These are phyloP conservation scores for Nakazawaea ishiwadae DNA, from an alignment of 805 yeast genomes.

Conservation along the genomic window DNA sequence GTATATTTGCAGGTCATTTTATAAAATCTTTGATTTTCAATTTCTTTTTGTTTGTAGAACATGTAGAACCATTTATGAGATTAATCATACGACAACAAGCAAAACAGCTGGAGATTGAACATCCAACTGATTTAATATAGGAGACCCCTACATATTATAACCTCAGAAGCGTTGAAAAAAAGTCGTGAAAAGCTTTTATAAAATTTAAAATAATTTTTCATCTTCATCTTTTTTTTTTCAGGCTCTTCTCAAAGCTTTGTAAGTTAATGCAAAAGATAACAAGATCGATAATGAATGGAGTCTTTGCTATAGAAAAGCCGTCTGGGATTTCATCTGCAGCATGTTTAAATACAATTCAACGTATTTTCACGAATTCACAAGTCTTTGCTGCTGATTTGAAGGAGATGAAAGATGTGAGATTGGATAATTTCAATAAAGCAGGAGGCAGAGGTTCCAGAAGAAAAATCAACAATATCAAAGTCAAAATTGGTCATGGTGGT, in stretches of 20 bases:
- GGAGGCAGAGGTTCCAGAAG: slow-evolving; percentile 44
- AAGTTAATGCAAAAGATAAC: background rate
- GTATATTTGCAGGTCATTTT: too few relatives aligned
- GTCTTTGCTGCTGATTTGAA: slow-evolving; percentile 52
- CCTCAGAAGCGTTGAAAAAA: too few relatives aligned
- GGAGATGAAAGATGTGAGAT: slow-evolving; percentile 42
- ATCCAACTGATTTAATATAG: too few relatives aligned
- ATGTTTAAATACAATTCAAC: slow-evolving; percentile 63
- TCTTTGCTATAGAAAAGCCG: slow-evolving; percentile 90
- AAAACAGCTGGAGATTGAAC: too few relatives aligned
- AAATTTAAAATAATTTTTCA: too few relatives aligned
- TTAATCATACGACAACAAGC: too few relatives aligned
- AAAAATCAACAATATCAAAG: slow-evolving; percentile 48
- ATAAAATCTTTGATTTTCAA: too few relatives aligned
- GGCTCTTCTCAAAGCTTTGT: background rate
- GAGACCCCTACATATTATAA: too few relatives aligned
- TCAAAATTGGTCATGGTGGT: slow-evolving; percentile 98
- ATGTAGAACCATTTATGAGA: too few relatives aligned
- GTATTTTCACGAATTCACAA: slow-evolving; percentile 52
- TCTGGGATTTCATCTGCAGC: slow-evolving; percentile 77
- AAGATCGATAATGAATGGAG: slow-evolving; percentile 65
- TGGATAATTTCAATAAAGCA: slow-evolving; percentile 31
- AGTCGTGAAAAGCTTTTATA: too few relatives aligned
- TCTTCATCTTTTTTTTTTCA: background rate
- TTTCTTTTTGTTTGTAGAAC: too few relatives aligned